These are phyloP conservation scores for Blastobotrys illinoisensis DNA, from an alignment of 1,139 yeast species.

Conservation along the genomic window DNA sequence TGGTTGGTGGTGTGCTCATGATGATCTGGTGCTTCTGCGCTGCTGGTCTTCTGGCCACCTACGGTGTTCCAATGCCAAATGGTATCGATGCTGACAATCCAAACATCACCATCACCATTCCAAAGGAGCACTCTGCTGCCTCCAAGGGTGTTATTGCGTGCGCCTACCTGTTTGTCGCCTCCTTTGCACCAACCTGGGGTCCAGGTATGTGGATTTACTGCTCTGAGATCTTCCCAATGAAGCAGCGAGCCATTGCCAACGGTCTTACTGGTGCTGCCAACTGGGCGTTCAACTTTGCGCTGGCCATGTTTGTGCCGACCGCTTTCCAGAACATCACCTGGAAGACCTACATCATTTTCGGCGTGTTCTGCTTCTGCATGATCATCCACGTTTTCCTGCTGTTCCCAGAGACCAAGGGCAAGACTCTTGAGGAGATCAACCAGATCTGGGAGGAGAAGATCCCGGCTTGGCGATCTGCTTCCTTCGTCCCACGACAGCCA, in stretches of 20 bases:
- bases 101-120: slow-evolving; percentile 46
- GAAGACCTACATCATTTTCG: slow-evolving; percentile 64
- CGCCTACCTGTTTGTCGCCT: slow-evolving; percentile 58
- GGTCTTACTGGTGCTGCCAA: slow-evolving; percentile 63
- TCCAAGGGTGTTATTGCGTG: slow-evolving; percentile 53
- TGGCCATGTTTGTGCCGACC: slow-evolving; percentile 58
- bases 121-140: slow-evolving; percentile 35
- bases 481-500: slow-evolving; percentile 16
- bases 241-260: slow-evolving; percentile 50
- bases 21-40: slow-evolving; percentile 40
- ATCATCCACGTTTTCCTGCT: slow-evolving; percentile 50
- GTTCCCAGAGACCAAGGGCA: slow-evolving; percentile 71
- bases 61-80: slow-evolving; percentile 32
- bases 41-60: slow-evolving; percentile 41
- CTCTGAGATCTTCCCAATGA: slow-evolving; percentile 51
- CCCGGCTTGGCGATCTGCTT: slow-evolving; percentile 28
- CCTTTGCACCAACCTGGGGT: slow-evolving; percentile 66
- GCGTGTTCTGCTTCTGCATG: slow-evolving; percentile 53
- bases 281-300: slow-evolving; percentile 77
- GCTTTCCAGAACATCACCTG: slow-evolving; percentile 50
- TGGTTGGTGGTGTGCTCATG: slow-evolving; percentile 41
- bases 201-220: slow-evolving; percentile 55
- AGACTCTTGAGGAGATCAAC: slow-evolving; percentile 70
- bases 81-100: slow-evolving; percentile 40
- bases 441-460: slow-evolving; percentile 40